Evolutionary conservation across 2,329 filamentous ascomycete species (phyloP).

Genomic region (Monosporascus sp.): DNA sequence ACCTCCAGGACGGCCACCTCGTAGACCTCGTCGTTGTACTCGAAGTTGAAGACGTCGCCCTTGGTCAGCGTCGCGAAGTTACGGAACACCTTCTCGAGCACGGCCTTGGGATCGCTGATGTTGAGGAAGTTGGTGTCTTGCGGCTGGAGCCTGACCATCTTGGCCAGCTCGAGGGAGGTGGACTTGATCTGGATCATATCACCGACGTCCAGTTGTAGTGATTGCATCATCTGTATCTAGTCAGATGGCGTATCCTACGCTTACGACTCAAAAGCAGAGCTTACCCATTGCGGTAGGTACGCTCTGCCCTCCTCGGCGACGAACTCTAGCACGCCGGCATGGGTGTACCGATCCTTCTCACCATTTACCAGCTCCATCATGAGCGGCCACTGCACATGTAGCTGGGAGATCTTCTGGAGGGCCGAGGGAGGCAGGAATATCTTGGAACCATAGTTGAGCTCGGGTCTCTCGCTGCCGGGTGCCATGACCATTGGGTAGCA

Average conservation of each 20-base stretch:
- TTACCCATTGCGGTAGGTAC: slow-evolving; percentile 91
- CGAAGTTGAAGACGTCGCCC: slow-evolving; percentile 91
- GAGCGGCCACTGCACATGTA: slow-evolving; percentile 97
- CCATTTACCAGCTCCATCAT: slow-evolving; percentile 95
- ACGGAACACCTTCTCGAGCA: slow-evolving; percentile 92
- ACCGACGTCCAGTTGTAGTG: slow-evolving; percentile 79
- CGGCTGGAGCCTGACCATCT: slow-evolving; percentile 92
- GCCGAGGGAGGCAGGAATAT: slow-evolving; percentile 96
- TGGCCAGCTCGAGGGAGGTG: slow-evolving; percentile 83
- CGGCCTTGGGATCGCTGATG: slow-evolving; percentile 94
- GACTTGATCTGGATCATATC: slow-evolving; percentile 94
- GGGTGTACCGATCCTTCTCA: slow-evolving; percentile 71
- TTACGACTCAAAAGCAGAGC: slow-evolving; percentile 17
- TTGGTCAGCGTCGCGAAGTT: slow-evolving; percentile 93
- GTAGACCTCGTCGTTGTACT: slow-evolving; percentile 92
- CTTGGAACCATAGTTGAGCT: slow-evolving; percentile 95
- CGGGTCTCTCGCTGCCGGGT: slow-evolving; percentile 79
- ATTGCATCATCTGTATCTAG: slow-evolving; percentile 76
- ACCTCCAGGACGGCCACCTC: slow-evolving; percentile 91
- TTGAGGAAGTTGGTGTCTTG: slow-evolving; percentile 92
- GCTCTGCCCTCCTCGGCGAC: slow-evolving; percentile 95
- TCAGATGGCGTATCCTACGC: slow-evolving; percentile 1
- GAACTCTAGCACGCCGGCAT: slow-evolving; percentile 94
- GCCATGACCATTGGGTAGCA: slow-evolving; percentile 96
- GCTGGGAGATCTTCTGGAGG: slow-evolving; percentile 89